phyloP scores from a whole-genome alignment of 176 grass and related monocot genomes.

The Tuctoria greenei region DNA sequence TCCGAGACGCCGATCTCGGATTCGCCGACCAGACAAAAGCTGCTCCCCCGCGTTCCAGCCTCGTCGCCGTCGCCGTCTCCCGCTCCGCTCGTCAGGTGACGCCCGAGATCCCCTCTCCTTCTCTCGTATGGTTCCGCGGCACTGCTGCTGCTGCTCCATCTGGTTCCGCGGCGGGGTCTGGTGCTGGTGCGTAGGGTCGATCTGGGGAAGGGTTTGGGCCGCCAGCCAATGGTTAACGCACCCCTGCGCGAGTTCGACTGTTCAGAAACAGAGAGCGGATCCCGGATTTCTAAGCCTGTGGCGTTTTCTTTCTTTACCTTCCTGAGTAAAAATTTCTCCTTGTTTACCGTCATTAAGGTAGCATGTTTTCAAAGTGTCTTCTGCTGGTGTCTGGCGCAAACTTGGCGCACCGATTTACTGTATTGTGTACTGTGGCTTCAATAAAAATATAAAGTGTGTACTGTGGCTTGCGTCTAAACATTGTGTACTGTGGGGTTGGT shows the following conservation, averaged over 20 bases:
- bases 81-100: slow-evolving; percentile 23
- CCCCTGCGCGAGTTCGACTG: not conserved
- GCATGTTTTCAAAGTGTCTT: not conserved
- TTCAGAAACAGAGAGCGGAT: not conserved
- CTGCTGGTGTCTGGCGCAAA: not conserved
- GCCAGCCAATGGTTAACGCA: not conserved
- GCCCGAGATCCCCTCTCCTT: not conserved
- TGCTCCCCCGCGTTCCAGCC: not conserved
- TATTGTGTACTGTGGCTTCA: no score
- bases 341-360: not conserved
- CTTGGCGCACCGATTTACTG: not conserved
- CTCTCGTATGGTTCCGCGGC: not conserved
- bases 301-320: not conserved
- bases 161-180: not conserved
- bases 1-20: slow-evolving; percentile 54
- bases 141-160: slow-evolving; percentile 7
- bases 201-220: not conserved
- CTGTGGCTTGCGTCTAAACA: no score
- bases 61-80: not conserved
- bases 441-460: no score
- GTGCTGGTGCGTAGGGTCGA: not conserved
- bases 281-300: not conserved
- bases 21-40: slow-evolving; percentile 4
- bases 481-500: not conserved
- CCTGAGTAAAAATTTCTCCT: not conserved